Conservation (phyloP, 805 yeast species). For the Lachancea nothofagi region DNA sequence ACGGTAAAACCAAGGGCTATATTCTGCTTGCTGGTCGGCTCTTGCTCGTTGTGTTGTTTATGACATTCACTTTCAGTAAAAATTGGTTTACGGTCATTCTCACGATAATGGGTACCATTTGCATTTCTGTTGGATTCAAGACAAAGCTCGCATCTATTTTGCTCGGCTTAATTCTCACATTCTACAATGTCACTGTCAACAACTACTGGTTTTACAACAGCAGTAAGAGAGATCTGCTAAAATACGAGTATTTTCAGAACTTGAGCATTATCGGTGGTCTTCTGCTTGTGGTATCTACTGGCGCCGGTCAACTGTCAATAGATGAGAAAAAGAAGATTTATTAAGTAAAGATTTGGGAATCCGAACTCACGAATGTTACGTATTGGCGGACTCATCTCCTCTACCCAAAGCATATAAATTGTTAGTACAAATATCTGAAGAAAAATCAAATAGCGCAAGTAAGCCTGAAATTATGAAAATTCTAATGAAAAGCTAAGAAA, state of each 20-base stretch:
- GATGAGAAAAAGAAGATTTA: constrained; percentile 95
- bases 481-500: too few species aligned
- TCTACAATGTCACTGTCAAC: constrained; percentile 74
- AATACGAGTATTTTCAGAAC: constrained; percentile 92
- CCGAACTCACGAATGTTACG: neutral
- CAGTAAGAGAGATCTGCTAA: constrained; percentile 75
- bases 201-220: constrained; percentile 80
- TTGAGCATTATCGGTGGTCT: constrained; percentile 93
- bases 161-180: constrained; percentile 59
- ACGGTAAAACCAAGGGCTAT: constrained; percentile 57
- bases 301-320: constrained; percentile 89
- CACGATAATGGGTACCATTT: constrained; percentile 64
- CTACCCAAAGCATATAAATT: neutral
- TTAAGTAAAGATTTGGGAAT: constrained; percentile 29
- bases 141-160: constrained; percentile 80
- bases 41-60: constrained; percentile 74
- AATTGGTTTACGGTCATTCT: constrained; percentile 63
- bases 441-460: too few species aligned
- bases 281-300: constrained; percentile 83
- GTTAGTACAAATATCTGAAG: neutral
- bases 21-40: constrained; percentile 83
- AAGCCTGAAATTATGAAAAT: too few species aligned
- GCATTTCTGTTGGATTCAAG: constrained; percentile 87
- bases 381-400: neutral
- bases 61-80: constrained; percentile 75